phyloP scores from a whole-genome alignment of 768 basidiomycete genomes.

The Zangia roseola region DNA sequence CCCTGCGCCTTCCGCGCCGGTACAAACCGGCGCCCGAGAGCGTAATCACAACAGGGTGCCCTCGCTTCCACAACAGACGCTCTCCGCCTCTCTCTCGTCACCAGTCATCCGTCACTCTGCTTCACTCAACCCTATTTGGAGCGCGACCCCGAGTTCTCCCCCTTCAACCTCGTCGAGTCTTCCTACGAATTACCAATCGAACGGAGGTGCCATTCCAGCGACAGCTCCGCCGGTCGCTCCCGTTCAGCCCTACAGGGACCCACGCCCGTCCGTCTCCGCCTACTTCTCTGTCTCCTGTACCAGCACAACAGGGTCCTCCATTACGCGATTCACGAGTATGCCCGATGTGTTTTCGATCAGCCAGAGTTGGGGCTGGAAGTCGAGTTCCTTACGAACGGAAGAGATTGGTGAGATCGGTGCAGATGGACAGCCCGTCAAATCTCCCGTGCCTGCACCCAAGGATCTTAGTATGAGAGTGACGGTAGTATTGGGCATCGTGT shows the following conservation, averaged over 20 bases:
- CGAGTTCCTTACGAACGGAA: conserved; percentile 51
- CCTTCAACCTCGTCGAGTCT: conserved; percentile 20
- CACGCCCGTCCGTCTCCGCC: conserved; percentile 65
- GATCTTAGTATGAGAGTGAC: conserved; percentile 75
- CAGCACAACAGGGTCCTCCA: conserved; percentile 74
- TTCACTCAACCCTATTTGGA: conserved; percentile 46
- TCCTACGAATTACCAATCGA: conserved; percentile 24
- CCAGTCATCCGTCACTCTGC: conserved; percentile 42
- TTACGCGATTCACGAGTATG: conserved; percentile 81
- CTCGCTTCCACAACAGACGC: conserved; percentile 29
- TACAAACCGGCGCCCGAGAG: conserved; percentile 27
- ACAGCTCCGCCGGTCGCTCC: conserved; percentile 50
- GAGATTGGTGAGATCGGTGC: conserved; percentile 43
- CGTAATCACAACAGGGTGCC: conserved; percentile 30
- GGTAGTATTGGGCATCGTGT: conserved; percentile 76
- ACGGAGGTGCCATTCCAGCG: conserved; percentile 33
- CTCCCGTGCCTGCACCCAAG: conserved; percentile 29
- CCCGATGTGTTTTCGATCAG: conserved; percentile 83
- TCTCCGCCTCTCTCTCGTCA: conserved; percentile 26
- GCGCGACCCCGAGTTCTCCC: conserved; percentile 40
- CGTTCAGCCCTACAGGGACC: conserved; percentile 72
- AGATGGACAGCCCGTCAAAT: conserved; percentile 31
- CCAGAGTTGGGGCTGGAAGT: conserved; percentile 96
- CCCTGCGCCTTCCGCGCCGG: conserved; percentile 65
- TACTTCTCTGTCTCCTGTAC: conserved; percentile 86